phyloP scores from a whole-genome alignment of 441 rosid species.

The Euphorbia schlechtendalii region DNA sequence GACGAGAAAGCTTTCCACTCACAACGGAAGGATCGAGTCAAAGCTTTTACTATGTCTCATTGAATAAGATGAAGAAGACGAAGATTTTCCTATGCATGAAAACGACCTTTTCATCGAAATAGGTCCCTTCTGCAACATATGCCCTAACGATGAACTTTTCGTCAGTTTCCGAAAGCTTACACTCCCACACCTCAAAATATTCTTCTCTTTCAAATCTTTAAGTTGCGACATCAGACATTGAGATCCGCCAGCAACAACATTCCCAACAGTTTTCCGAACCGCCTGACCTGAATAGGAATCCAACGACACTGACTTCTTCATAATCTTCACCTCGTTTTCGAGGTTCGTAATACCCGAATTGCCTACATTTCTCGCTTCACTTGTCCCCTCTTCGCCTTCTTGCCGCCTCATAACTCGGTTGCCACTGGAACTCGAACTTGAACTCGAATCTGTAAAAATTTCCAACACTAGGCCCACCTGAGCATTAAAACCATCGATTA shows the following conservation, averaged over 20 bases:
- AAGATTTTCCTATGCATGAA: no score
- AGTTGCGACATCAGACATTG: constrained; percentile 4
- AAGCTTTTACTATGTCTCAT: no score
- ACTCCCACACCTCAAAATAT: constrained; percentile 16
- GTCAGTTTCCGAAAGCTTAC: constrained; percentile 23
- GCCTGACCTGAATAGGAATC: constrained; percentile 40
- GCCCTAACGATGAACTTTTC: constrained; percentile 28
- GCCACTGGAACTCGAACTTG: no score
- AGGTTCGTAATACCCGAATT: no score
- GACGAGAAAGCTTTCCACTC: no score
- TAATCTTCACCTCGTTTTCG: no score
- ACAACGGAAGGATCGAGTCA: no score
- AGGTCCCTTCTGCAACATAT: constrained; percentile 31
- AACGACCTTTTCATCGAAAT: constrained; percentile 27
- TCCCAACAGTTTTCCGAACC: constrained; percentile 19
- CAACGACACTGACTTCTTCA: constrained; percentile 48
- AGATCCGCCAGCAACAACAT: constrained; percentile 11
- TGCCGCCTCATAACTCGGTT: no score
- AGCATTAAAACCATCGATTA: constrained; percentile 10
- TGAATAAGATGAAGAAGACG: no score
- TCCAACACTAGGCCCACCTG: constrained; percentile 7
- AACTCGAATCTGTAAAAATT: no score
- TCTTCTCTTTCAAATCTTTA: constrained; percentile 18
- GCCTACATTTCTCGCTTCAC: no score
- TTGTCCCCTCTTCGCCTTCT: no score